Conservation (phyloP, 768 basidiomycete genomes). For the Lactarius indigo region DNA sequence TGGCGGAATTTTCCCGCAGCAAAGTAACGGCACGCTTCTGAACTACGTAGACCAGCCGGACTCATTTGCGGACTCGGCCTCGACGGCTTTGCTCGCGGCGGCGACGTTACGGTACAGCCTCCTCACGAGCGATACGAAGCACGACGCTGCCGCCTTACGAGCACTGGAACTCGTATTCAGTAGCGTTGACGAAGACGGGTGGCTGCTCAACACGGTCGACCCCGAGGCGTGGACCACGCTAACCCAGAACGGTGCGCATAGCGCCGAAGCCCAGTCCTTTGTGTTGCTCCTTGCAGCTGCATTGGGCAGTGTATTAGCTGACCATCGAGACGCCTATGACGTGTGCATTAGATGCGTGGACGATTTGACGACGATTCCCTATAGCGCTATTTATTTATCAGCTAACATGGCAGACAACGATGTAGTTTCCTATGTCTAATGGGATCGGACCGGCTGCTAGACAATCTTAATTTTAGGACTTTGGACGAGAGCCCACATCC, state of each 20-base stretch:
- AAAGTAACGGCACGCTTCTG: constrained; percentile 42
- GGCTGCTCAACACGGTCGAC: constrained; percentile 24
- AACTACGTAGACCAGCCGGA: constrained; percentile 50
- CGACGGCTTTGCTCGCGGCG: constrained; percentile 56
- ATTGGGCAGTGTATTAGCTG: constrained; percentile 19
- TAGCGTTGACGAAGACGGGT: constrained; percentile 37
- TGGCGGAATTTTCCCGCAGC: constrained; percentile 29
- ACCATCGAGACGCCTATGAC: too few relatives aligned
- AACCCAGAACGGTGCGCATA: constrained; percentile 12
- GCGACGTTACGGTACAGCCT: constrained; percentile 52
- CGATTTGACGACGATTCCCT: not conserved
- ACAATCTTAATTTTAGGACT: not conserved
- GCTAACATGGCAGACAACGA: not conserved
- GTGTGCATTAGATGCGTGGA: not conserved
- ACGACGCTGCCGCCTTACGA: constrained; percentile 40
- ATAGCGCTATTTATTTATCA: not conserved
- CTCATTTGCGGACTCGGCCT: constrained; percentile 53
- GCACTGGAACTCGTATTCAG: constrained; percentile 38
- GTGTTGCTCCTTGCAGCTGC: constrained; percentile 25
- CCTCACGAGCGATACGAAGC: constrained; percentile 37
- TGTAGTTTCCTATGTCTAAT: not conserved
- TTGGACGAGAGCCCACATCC: not conserved
- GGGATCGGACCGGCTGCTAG: not conserved
- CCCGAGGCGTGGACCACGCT: constrained; percentile 4
- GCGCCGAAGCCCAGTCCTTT: constrained; percentile 26